These are phyloP conservation scores for Salix udensis DNA, from an alignment of 345 rosid genomes.

Conservation along the genomic window DNA sequence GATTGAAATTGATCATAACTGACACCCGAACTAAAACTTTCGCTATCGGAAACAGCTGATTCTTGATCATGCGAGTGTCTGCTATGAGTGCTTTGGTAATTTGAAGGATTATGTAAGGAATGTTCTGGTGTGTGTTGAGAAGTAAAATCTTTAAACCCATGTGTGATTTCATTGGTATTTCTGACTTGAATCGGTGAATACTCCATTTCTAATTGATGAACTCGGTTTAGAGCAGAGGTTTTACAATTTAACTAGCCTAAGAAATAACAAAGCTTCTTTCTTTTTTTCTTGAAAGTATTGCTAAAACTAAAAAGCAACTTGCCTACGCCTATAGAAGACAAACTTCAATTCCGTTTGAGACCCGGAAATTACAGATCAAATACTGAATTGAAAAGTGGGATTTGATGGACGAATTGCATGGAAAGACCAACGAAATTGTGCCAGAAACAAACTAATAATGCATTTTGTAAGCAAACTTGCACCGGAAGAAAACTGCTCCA, in stretches of 20 bases:
- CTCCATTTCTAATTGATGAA: not conserved
- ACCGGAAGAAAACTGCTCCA: not conserved
- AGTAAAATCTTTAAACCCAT: not conserved
- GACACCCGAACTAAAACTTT: conserved; percentile 40
- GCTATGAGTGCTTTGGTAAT: not conserved
- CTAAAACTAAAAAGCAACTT: not conserved
- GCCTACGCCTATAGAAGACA: too few species aligned
- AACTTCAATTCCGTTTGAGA: too few species aligned
- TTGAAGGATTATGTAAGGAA: not conserved
- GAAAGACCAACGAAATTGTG: too few species aligned
- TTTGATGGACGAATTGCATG: not conserved
- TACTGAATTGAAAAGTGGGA: not conserved
- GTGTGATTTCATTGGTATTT: not conserved
- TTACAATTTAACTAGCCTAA: not conserved
- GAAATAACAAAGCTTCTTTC: not conserved
- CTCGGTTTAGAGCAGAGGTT: too few species aligned
- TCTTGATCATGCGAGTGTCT: conserved; percentile 25
- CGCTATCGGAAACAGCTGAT: conserved; percentile 52
- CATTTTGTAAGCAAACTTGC: not conserved
- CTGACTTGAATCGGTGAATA: not conserved
- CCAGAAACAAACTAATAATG: too few species aligned
- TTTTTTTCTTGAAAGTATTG: not conserved
- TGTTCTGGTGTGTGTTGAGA: not conserved
- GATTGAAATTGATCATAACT: not conserved
- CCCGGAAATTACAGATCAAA: not conserved